Evolutionary conservation across 1,284 basidiomycete genomes (phyloP).

Genomic region (Leccinum fuscescens): DNA sequence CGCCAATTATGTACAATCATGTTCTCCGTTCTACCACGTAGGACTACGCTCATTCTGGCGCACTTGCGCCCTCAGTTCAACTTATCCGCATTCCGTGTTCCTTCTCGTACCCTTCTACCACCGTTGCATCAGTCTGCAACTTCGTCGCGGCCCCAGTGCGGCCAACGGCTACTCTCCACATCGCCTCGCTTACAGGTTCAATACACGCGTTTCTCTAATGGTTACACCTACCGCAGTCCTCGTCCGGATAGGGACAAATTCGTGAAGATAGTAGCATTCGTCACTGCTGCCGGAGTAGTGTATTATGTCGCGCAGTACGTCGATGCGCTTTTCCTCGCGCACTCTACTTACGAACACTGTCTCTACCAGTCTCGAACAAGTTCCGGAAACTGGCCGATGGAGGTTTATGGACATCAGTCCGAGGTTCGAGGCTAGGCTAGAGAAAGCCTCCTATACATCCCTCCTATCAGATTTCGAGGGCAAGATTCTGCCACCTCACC

Average conservation of each 20-base stretch:
- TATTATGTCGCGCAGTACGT: conserved; percentile 34
- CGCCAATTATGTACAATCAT: conserved; percentile 2
- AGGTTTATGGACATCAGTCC: conserved; percentile 79
- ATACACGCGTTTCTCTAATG: conserved; percentile 29
- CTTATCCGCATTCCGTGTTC: not conserved
- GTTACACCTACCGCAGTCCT: conserved; percentile 7
- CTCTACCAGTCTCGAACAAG: conserved; percentile 65
- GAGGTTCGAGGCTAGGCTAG: conserved; percentile 57
- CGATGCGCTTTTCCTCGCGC: not conserved
- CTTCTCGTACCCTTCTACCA: not conserved
- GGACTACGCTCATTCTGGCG: conserved; percentile 1
- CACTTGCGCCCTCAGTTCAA: conserved; percentile 1
- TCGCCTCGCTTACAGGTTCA: conserved; percentile 22
- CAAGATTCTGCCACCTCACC: conserved; percentile 64
- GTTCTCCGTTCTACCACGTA: conserved; percentile 9
- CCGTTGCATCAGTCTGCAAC: conserved; percentile 3
- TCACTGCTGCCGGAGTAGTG: conserved; percentile 24
- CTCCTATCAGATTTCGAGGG: conserved; percentile 55
- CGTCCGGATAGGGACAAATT: conserved; percentile 10
- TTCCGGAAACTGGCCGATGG: conserved; percentile 80
- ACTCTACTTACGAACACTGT: not conserved
- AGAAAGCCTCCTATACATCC: conserved; percentile 48
- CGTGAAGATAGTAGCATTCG: conserved; percentile 20
- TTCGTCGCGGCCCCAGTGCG: not conserved
- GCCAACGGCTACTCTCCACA: conserved; percentile 22